Percentiles rank a stretch among this genome's conserved stretches.
These are phyloP conservation scores for Kluyveromyces sp. DNA, from an alignment of 1,139 yeast genomes.

Conservation along the genomic window DNA sequence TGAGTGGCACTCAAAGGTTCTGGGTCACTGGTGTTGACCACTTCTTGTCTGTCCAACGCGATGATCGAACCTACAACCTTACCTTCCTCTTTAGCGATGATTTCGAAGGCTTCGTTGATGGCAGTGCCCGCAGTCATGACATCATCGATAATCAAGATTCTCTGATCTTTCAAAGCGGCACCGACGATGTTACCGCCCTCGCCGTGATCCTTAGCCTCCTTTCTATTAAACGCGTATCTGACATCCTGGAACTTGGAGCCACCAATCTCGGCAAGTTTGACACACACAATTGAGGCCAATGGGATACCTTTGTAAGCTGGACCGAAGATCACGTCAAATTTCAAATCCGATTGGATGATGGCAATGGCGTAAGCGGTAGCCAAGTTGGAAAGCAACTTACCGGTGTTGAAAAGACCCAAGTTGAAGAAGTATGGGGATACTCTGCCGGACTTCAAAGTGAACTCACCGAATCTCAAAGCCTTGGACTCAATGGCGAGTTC, in stretches of 20 bases:
- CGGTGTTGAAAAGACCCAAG: conserved; percentile 81
- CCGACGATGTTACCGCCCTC: conserved; percentile 98
- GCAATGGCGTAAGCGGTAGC: conserved; percentile 88
- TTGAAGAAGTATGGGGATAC: conserved; percentile 95
- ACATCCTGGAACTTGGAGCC: conserved; percentile 62
- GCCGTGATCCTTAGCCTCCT: conserved; percentile 96
- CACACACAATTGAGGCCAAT: conserved; percentile 84
- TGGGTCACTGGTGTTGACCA: conserved; percentile 47
- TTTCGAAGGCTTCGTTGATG: conserved; percentile 83
- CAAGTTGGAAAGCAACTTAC: conserved; percentile 65
- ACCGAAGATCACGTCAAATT: conserved; percentile 88
- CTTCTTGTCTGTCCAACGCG: conserved; percentile 94
- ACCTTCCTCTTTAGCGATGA: conserved; percentile 67
- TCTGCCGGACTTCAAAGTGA: conserved; percentile 88
- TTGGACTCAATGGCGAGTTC: conserved; percentile 73
- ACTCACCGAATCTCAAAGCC: conserved; percentile 80
- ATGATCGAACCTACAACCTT: conserved; percentile 75
- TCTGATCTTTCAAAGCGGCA: conserved; percentile 60
- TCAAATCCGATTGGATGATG: conserved; percentile 68
- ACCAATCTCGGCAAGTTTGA: conserved; percentile 84
- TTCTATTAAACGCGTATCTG: conserved; percentile 73
- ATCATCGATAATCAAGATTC: conserved; percentile 82
- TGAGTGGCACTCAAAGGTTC: conserved; percentile 65
- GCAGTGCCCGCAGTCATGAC: conserved; percentile 99
- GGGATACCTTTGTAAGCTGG: conserved; percentile 99